Evolutionary conservation across 768 basidiomycete species (phyloP).

Genomic region (Favolaschia claudopus): DNA sequence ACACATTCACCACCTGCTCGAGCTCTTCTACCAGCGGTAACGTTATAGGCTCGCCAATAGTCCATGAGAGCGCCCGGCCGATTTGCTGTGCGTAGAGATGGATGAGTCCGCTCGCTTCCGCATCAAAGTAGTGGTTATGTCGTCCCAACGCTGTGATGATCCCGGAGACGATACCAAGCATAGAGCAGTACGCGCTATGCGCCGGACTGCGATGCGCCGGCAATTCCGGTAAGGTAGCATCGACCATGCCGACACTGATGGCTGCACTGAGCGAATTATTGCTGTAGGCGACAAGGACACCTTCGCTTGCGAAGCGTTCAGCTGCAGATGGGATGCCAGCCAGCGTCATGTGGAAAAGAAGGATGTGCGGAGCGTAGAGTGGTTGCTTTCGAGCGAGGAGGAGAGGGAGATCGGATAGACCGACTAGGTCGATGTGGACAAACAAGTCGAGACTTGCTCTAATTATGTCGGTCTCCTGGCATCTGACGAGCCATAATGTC

Average conservation of each 20-base stretch:
- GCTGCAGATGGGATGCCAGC: slow-evolving; percentile 80
- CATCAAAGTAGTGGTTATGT: slow-evolving; percentile 80
- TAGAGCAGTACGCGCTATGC: slow-evolving; percentile 83
- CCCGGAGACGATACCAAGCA: slow-evolving; percentile 81
- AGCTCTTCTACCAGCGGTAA: slow-evolving; percentile 83
- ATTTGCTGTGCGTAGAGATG: slow-evolving; percentile 88
- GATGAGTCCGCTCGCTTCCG: slow-evolving; percentile 86
- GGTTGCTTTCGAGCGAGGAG: slow-evolving; percentile 70
- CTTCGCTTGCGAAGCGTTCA: slow-evolving; percentile 86
- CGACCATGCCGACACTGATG: slow-evolving; percentile 79
- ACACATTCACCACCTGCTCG: slow-evolving; percentile 79
- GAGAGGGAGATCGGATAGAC: slow-evolving; percentile 69
- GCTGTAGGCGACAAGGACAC: slow-evolving; percentile 81
- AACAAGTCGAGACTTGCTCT: slow-evolving; percentile 77
- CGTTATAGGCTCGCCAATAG: slow-evolving; percentile 78
- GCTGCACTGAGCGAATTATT: slow-evolving; percentile 80
- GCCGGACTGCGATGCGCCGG: slow-evolving; percentile 81
- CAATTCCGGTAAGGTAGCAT: slow-evolving; percentile 70
- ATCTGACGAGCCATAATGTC: slow-evolving; percentile 77
- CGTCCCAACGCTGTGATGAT: slow-evolving; percentile 69
- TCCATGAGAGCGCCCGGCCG: slow-evolving; percentile 80
- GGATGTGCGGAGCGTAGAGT: slow-evolving; percentile 78
- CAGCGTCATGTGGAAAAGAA: slow-evolving; percentile 87
- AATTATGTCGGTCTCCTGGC: slow-evolving; percentile 84
- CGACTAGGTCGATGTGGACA: slow-evolving; percentile 71